Base-by-base conservation (phyloP, 495 filamentous ascomycete species). In the Margaritispora aquatica region DNA sequence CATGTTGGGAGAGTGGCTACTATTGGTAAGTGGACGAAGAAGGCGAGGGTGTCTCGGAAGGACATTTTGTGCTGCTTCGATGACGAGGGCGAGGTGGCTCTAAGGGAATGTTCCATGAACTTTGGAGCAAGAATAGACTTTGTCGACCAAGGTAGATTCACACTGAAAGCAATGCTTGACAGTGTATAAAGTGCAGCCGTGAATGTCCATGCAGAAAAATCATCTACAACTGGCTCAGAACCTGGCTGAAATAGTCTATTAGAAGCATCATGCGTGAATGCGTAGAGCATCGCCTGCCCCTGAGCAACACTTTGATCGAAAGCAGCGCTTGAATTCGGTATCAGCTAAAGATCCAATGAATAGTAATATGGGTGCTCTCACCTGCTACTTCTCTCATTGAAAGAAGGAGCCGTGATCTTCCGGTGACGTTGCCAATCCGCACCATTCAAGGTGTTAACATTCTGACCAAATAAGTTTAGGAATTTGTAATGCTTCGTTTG, bases 371-470 rank as follows among this genome's bases (percentile, higher is more conserved):
- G n/a, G n/a, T n/a, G n/a, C n/a, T n/a, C 44, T 48, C 21, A 22
- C 44, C 48, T 59, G 54, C 68, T 77, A 44, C 66, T 77, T 4
- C 60, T 66, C 61, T 80, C 74, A 56, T 75, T 78, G 61, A 80
- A 80, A 1, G 70, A 68, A 0, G 68, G 54, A 0, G 71, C 65
- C 2, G 70, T 69, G 7, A 71, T 46, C 58, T 71, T 74, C 1
- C 75, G 62, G 27, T 77, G 74, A 17, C 71, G 66, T 51, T 68
- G 64, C 75, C 75, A 78, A 21, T 73, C 66, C 0, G 64, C 56
- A 15, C 73, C 72, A 22, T 67, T 44, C 55, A 70, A 71, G 22
- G 69, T 72, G 17, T 68, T 66, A 4, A 75, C 46, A 44, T 72
- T 75, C 0, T 58, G 65, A 8, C 74, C 74, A 52, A 72, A 76